phyloP scores from a whole-genome alignment of 768 basidiomycete species.

The Calocybe indica region DNA sequence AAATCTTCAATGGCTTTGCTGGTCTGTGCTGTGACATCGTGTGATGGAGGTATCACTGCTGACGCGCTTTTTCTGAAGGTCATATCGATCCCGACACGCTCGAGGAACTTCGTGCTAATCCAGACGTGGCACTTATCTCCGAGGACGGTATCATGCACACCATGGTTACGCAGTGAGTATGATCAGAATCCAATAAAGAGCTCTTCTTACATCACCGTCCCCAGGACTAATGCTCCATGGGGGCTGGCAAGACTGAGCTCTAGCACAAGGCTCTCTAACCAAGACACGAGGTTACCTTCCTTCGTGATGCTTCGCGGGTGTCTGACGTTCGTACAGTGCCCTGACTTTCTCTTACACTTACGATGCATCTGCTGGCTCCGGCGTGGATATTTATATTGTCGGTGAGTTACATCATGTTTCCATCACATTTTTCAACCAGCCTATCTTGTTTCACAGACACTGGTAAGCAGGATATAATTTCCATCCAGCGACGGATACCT shows the following conservation, averaged over 20 bases:
- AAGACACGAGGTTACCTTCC: conserved; percentile 5
- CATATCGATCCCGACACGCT: conserved; percentile 12
- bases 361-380: conserved; percentile 10
- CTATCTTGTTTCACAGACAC: conserved; percentile 12
- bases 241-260: conserved; percentile 22
- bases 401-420: conserved; percentile 16
- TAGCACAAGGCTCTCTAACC: conserved; percentile 9
- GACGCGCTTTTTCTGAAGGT: conserved; percentile 1
- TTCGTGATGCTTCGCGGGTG: background rate
- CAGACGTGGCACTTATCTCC: conserved; percentile 16
- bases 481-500: background rate
- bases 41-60: background rate
- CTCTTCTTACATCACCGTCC: background rate
- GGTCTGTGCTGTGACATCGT: conserved; percentile 9
- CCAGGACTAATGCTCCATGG: conserved; percentile 26
- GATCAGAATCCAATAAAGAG: background rate
- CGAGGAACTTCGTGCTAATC: conserved; percentile 13
- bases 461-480: conserved; percentile 9
- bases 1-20: conserved; percentile 25
- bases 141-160: conserved; percentile 22
- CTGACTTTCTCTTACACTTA: conserved; percentile 7
- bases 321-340: conserved; percentile 1
- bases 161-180: conserved; percentile 15
- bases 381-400: conserved; percentile 30
- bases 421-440: no score